These are phyloP conservation scores for Lichenothelia convexa DNA, from an alignment of 495 filamentous ascomycete species.

Conservation along the genomic window DNA sequence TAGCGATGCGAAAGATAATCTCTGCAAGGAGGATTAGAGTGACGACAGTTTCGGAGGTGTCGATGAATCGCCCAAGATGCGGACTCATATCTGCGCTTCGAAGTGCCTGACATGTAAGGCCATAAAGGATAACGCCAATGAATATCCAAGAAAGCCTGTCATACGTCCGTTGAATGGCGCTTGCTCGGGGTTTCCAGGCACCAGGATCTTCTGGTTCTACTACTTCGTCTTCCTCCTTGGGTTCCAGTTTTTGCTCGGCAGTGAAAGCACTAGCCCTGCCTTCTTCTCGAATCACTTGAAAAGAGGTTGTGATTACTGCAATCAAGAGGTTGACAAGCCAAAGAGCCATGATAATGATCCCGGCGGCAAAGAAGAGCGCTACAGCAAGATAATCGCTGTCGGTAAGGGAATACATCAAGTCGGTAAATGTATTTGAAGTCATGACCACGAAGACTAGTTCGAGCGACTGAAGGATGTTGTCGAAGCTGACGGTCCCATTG, in stretches of 20 bases:
- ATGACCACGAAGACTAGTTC: slow-evolving; percentile 98
- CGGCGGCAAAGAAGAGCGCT: slow-evolving; percentile 57
- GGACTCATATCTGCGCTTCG: slow-evolving; percentile 55
- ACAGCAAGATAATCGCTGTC: slow-evolving; percentile 79
- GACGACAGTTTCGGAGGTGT: slow-evolving; percentile 54
- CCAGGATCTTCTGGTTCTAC: slow-evolving; percentile 17
- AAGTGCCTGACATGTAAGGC: slow-evolving; percentile 53
- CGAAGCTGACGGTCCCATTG: slow-evolving; percentile 78
- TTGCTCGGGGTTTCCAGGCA: slow-evolving; percentile 27
- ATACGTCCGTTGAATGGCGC: slow-evolving; percentile 46
- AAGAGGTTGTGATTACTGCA: slow-evolving; percentile 94
- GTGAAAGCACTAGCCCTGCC: slow-evolving; percentile 88
- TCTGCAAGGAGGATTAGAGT: slow-evolving; percentile 67
- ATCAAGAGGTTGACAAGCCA: slow-evolving; percentile 96
- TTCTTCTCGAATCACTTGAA: slow-evolving; percentile 96
- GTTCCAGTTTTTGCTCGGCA: slow-evolving; percentile 37
- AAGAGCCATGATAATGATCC: slow-evolving; percentile 81
- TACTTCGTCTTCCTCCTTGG: slow-evolving; percentile 11
- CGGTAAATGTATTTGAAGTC: slow-evolving; percentile 91
- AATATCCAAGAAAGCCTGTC: slow-evolving; percentile 59
- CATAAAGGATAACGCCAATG: slow-evolving; percentile 63
- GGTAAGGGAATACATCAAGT: slow-evolving; percentile 81
- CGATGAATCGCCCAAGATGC: slow-evolving; percentile 35
- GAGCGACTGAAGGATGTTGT: slow-evolving; percentile 79
- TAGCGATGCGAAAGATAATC: slow-evolving; percentile 59